Conservation (phyloP, 2,329 filamentous ascomycete species). For the Helotiales sp. region DNA sequence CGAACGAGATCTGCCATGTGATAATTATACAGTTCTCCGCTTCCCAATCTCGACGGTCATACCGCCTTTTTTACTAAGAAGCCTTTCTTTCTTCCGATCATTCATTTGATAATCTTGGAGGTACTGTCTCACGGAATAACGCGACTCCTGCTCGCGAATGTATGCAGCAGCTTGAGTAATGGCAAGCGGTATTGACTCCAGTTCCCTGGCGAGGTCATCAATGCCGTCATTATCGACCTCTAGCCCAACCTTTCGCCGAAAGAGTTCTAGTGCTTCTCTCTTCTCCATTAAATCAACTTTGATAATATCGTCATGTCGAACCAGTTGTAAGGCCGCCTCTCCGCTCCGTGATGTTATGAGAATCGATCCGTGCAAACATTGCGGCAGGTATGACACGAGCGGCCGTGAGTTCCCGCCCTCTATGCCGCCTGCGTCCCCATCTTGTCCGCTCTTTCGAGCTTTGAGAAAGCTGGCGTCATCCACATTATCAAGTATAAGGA, state of each 20-base stretch:
- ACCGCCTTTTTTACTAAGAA: constrained; percentile 39
- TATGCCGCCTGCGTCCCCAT: constrained; percentile 19
- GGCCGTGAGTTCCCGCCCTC: constrained; percentile 3
- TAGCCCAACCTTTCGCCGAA: constrained; percentile 30
- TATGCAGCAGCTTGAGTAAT: constrained; percentile 38
- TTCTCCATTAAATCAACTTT: constrained; percentile 34
- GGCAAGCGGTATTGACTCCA: constrained; percentile 42
- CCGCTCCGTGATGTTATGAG: constrained; percentile 41
- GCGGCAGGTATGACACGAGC: constrained; percentile 37
- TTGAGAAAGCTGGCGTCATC: constrained; percentile 41
- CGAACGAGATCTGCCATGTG: constrained; percentile 40
- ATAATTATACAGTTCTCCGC: constrained; percentile 35
- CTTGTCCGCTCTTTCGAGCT: no score
- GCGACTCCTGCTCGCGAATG: constrained; percentile 37
- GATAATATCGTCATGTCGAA: constrained; percentile 31
- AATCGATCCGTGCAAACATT: constrained; percentile 34
- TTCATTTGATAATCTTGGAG: constrained; percentile 36
- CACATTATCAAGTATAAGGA: constrained; percentile 43
- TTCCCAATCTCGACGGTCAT: constrained; percentile 36
- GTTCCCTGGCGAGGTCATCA: constrained; percentile 33
- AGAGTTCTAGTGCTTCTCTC: constrained; percentile 26
- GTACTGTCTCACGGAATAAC: constrained; percentile 33
- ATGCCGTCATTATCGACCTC: constrained; percentile 8
- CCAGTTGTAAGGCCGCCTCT: constrained; percentile 33
- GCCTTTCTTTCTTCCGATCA: constrained; percentile 30